Conservation (phyloP, 108 stramenopile species). For the Cyclotella kingstonii region DNA sequence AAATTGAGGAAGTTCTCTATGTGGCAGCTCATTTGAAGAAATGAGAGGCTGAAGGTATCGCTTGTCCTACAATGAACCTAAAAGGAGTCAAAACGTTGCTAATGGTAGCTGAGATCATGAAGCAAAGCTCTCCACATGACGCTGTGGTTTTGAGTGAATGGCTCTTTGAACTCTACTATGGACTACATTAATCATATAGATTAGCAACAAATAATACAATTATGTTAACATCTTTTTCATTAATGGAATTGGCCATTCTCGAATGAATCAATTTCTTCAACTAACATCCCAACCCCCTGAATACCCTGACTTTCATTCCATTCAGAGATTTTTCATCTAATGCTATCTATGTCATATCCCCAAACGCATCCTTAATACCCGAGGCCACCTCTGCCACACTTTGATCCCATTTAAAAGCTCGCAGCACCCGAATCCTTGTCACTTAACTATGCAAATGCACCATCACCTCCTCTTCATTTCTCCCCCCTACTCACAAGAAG, state of each 20-base stretch:
- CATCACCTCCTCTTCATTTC: constrained; percentile 65
- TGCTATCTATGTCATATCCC: constrained; percentile 53
- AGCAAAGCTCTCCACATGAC: constrained; percentile 69
- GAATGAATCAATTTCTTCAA: not conserved
- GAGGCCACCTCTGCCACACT: constrained; percentile 71
- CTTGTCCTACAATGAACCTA: constrained; percentile 84
- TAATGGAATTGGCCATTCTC: too few relatives aligned
- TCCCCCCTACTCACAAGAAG: constrained; percentile 68
- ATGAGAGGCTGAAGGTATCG: constrained; percentile 81
- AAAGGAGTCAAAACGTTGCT: constrained; percentile 97
- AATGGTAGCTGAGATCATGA: constrained; percentile 97
- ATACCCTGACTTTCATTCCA: constrained; percentile 2
- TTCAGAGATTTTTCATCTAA: constrained; percentile 34
- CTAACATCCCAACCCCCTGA: not conserved
- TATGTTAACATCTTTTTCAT: too few relatives aligned
- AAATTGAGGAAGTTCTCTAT: constrained; percentile 84
- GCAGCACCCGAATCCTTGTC: constrained; percentile 56
- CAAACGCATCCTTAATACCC: constrained; percentile 68
- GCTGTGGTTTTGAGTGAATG: constrained; percentile 85
- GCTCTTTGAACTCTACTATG: constrained; percentile 94
- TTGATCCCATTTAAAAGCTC: constrained; percentile 66
- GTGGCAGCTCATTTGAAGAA: constrained; percentile 77
- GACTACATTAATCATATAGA: constrained; percentile 92
- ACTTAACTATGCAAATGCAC: constrained; percentile 67
- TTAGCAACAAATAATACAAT: too few relatives aligned